These are phyloP conservation scores for Erigeron philadelphicus DNA, from an alignment of 140 eudicot species.

Conservation along the genomic window DNA sequence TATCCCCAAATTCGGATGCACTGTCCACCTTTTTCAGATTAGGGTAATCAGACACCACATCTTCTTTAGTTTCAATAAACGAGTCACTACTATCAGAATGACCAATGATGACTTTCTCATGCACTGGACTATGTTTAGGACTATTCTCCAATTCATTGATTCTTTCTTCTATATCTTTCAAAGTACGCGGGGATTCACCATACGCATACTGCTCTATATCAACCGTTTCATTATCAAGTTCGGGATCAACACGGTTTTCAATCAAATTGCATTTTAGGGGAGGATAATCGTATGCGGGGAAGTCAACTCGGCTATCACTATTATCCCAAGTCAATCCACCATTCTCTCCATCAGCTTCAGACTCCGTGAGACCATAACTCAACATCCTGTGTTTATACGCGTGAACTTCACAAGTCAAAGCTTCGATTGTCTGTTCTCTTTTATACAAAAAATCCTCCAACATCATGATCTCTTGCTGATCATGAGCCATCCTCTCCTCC, in stretches of 20 bases:
- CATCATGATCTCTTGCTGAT: constrained; percentile 50
- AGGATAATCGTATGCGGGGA: constrained; percentile 54
- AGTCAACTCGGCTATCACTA: constrained; percentile 36
- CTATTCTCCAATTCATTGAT: constrained; percentile 61
- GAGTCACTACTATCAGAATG: constrained; percentile 50
- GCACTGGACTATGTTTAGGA: constrained; percentile 44
- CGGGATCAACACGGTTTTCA: constrained; percentile 43
- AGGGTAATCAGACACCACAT: constrained; percentile 24
- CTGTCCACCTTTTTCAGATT: constrained; percentile 43
- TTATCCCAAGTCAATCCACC: constrained; percentile 32
- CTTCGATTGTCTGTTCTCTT: constrained; percentile 53
- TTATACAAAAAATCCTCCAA: constrained; percentile 68
- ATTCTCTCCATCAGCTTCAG: constrained; percentile 57
- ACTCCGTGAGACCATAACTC: constrained; percentile 76
- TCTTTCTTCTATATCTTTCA: constrained; percentile 62
- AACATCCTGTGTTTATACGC: constrained; percentile 73
- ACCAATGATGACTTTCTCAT: constrained; percentile 62
- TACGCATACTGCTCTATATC: constrained; percentile 67
- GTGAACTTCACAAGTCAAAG: constrained; percentile 70
- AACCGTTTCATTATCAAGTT: constrained; percentile 40
- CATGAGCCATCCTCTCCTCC: constrained; percentile 87
- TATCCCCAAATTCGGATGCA: constrained; percentile 63
- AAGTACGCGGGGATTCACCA: constrained; percentile 59
- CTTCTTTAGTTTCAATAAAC: constrained; percentile 44
- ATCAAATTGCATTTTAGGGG: constrained; percentile 50